Percentiles rank a stretch among this genome's conserved stretches.
These are phyloP conservation scores for Tilletia horrida DNA, from an alignment of 1,284 basidiomycete genomes.

Conservation along the genomic window DNA sequence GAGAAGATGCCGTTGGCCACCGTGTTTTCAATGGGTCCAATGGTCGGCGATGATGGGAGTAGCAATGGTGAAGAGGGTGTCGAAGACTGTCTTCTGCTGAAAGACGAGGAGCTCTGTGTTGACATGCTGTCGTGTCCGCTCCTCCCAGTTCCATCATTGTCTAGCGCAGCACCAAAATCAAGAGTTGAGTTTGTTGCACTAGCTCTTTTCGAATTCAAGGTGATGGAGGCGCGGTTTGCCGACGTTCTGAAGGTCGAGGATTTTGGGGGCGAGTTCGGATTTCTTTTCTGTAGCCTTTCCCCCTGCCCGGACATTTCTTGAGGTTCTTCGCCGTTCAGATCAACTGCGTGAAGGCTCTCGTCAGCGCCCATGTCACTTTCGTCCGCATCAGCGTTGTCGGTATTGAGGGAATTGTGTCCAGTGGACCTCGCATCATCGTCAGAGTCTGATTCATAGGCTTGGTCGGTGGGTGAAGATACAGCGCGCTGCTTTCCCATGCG, in stretches of 20 bases:
- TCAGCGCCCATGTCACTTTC: not conserved
- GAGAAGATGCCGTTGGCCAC: too few relatives aligned
- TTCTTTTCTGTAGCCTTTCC: not conserved
- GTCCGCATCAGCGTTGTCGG: not conserved
- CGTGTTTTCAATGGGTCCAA: too few relatives aligned
- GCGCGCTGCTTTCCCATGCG: not conserved
- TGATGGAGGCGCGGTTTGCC: not conserved
- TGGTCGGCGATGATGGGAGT: too few relatives aligned
- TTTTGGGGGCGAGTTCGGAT: not conserved
- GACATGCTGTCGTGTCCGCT: too few relatives aligned
- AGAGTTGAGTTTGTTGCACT: conserved; percentile 1
- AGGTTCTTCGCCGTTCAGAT: not conserved
- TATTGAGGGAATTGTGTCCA: too few relatives aligned
- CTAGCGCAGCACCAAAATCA: conserved; percentile 1
- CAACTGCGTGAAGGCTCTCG: not conserved
- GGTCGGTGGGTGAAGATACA: not conserved
- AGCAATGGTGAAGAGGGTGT: not conserved
- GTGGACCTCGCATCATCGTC: not conserved
- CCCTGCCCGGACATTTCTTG: not conserved
- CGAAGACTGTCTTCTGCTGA: not conserved
- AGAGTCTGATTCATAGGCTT: not conserved
- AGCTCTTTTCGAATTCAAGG: not conserved
- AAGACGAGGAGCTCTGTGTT: too few relatives aligned
- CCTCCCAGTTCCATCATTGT: too few relatives aligned
- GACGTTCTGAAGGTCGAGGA: not conserved